Conservation (phyloP, 805 yeast genomes). For the Cyberlindnera samutprakarnensis region DNA sequence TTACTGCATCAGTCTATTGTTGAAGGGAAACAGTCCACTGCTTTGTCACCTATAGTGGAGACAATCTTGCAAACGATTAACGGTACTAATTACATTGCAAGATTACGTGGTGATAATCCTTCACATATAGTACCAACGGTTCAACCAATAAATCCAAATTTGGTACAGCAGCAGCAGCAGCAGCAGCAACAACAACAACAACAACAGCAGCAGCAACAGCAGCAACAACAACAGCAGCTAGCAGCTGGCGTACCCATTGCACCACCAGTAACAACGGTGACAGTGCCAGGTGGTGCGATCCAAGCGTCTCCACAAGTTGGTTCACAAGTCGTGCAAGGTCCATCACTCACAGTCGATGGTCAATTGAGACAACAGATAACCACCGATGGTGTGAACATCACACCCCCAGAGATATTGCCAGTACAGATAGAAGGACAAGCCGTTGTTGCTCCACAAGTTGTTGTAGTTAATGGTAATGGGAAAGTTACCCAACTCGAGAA, state of each 20-base stretch:
- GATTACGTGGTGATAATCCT: constrained; percentile 22
- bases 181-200: constrained; percentile 1
- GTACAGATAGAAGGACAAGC: no score
- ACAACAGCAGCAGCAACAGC: constrained; percentile 1
- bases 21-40: constrained; percentile 21
- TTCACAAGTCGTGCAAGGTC: no score
- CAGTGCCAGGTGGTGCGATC: no score
- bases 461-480: constrained; percentile 1
- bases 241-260: not conserved
- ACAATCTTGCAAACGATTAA: constrained; percentile 12
- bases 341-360: no score
- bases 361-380: no score
- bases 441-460: no score
- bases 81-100: constrained; percentile 19
- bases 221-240: not conserved
- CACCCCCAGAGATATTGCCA: no score
- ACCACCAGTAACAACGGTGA: no score
- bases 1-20: constrained; percentile 39
- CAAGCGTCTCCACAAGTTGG: no score
- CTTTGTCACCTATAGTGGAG: constrained; percentile 39
- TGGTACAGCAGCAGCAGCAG: constrained; percentile 17
- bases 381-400: not conserved
- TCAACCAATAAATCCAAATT: constrained; percentile 22
- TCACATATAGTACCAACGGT: constrained; percentile 21
- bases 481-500: not conserved